A percentile compares a stretch with the other conserved stretches of the same genome.
Conservation (phyloP, 169 alveolate genomes). For the Cryptosporidium ubiquitum region DNA sequence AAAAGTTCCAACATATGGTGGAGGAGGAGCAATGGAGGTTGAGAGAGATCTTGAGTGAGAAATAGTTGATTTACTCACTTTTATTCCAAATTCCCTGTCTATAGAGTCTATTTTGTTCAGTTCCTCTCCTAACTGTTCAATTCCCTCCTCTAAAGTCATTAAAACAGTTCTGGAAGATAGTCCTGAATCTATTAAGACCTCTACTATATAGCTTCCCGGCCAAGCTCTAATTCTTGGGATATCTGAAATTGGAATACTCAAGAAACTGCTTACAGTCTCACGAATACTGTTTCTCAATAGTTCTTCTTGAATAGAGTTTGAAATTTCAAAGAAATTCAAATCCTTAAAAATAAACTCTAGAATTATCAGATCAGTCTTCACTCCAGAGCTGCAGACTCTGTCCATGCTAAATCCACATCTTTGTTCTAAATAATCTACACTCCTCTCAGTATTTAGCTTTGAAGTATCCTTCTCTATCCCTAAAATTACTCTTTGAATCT, state of each 20-base stretch:
- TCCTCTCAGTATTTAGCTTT: constrained; percentile 31
- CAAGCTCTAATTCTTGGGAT: constrained; percentile 65
- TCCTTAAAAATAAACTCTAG: constrained; percentile 42
- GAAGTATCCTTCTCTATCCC: background rate
- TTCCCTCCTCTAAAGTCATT: constrained; percentile 5
- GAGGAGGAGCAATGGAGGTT: constrained; percentile 25
- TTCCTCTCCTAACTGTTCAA: background rate
- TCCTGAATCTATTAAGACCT: constrained; percentile 61
- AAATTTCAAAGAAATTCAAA: constrained; percentile 51
- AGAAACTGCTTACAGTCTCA: constrained; percentile 35
- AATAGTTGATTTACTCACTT: background rate
- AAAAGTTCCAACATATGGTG: constrained; percentile 68
- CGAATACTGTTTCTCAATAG: constrained; percentile 28
- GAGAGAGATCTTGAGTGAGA: constrained; percentile 68
- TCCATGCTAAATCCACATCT: constrained; percentile 70
- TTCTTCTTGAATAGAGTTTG: constrained; percentile 62
- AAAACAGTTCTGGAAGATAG: constrained; percentile 50
- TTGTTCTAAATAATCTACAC: constrained; percentile 58
- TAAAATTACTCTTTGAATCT: constrained; percentile 50
- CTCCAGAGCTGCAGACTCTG: constrained; percentile 69
- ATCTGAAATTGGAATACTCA: constrained; percentile 50
- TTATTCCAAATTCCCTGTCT: constrained; percentile 36
- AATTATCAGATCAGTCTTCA: constrained; percentile 28
- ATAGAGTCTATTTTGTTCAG: constrained; percentile 9
- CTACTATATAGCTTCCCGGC: constrained; percentile 71